Evolutionary conservation across 257 asterid genomes (phyloP).

Genomic region (Primulina eburnea): DNA sequence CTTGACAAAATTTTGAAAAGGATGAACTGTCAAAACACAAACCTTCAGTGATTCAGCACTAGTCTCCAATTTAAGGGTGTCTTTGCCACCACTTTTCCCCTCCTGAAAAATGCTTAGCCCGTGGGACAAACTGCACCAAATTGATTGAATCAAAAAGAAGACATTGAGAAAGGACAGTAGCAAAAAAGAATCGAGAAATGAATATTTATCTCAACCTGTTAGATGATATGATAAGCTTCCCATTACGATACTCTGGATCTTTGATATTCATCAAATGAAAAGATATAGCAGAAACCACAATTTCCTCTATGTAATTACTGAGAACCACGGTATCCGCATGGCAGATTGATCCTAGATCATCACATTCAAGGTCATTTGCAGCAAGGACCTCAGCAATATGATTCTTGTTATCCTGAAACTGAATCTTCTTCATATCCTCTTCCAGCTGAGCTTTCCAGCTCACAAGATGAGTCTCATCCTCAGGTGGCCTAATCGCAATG

Average conservation of each 20-base stretch:
- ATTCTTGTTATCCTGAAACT: constrained; percentile 78
- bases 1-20: constrained; percentile 3
- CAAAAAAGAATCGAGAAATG: neutral
- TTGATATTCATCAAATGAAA: constrained; percentile 67
- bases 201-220: constrained; percentile 50
- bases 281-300: constrained; percentile 82
- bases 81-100: constrained; percentile 61
- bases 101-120: constrained; percentile 87
- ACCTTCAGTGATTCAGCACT: constrained; percentile 77
- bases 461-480: constrained; percentile 67
- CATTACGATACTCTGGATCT: constrained; percentile 86
- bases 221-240: constrained; percentile 91
- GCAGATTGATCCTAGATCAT: constrained; percentile 82
- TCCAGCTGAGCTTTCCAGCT: constrained; percentile 92
- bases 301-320: constrained; percentile 74
- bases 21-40: constrained; percentile 24
- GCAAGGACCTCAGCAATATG: constrained; percentile 91
- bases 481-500: constrained; percentile 80
- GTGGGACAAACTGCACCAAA: constrained; percentile 70
- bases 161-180: neutral
- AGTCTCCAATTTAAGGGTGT: constrained; percentile 67
- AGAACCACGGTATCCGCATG: constrained; percentile 63
- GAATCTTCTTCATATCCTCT: constrained; percentile 78
- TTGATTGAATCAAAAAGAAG: constrained; percentile 8
- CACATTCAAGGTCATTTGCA: constrained; percentile 88